Percentiles rank a stretch among this genome's conserved stretches.
phyloP scores from a whole-genome alignment of 164 flowering plant genomes.

The Brasenia schreberi region DNA sequence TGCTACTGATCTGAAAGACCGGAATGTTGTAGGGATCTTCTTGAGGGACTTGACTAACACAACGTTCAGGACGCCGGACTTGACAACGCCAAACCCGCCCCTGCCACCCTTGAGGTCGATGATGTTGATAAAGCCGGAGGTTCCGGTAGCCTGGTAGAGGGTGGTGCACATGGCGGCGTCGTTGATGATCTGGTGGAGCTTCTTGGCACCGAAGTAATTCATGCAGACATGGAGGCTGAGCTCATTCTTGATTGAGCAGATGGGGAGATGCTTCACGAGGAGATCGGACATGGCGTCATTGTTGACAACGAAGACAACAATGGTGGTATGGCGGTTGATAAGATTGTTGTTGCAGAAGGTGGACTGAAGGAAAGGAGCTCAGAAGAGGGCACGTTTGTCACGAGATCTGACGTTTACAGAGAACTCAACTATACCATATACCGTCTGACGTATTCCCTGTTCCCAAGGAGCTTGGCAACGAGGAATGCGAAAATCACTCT shows the following conservation, averaged over 20 bases:
- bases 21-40: conserved; percentile 66
- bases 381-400: too few species aligned
- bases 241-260: conserved; percentile 45
- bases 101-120: conserved; percentile 64
- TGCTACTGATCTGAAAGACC: conserved; percentile 58
- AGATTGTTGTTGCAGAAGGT: too few species aligned
- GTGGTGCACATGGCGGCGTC: conserved; percentile 47
- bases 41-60: conserved; percentile 50
- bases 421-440: too few species aligned
- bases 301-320: conserved; percentile 65
- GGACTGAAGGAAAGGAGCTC: too few species aligned
- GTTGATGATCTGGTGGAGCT: conserved; percentile 66
- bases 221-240: conserved; percentile 64
- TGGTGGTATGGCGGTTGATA: conserved; percentile 66
- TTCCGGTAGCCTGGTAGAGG: conserved; percentile 64
- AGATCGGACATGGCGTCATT: conserved; percentile 58
- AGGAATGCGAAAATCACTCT: too few species aligned
- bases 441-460: too few species aligned
- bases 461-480: too few species aligned
- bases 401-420: too few species aligned
- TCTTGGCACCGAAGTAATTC: conserved; percentile 73
- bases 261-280: conserved; percentile 38
- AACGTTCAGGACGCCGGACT: conserved; percentile 29
- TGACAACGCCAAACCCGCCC: conserved; percentile 53
- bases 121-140: conserved; percentile 63